Evolutionary conservation across 805 yeast genomes (phyloP), one percentile per base, ranked within the genome.

Genomic region (Kluyveromyces dobzhanskii): DNA sequence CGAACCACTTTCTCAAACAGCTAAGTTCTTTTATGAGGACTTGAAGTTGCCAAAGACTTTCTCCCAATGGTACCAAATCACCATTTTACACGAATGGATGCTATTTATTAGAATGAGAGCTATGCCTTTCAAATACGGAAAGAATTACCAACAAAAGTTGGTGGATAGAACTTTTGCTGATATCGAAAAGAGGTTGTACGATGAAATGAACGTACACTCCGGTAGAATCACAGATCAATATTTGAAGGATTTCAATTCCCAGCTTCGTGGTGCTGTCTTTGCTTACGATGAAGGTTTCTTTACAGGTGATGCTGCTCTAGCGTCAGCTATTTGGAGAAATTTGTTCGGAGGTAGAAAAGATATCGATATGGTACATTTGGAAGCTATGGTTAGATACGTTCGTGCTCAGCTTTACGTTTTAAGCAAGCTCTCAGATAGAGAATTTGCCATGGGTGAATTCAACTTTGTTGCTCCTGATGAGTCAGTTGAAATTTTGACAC

Each of bases 41-140:
- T 66, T 92, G 41, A 80, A 76, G 18, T 66, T 92, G 53, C 95
- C 95, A 26, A 71, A 74, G 56, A 81, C 97, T 1, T 88, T 90
- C 56, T 77, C 90, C n/a, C 94, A 87, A 61, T 90, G 96, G 95
- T 90, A 81, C 60, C 97, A 90, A 63, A 82, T 92, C 45, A 84
- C 95, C 5, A 69, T 81, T 1, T 69, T 92, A 48, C 98, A 92
- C 61, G 78, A 85, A 43, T 92, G 99, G 99, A 79, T 92, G 54
- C 69, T 92, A 33, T 81, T 82, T 48, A 95, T 85, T 13, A 79
- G 98, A 57, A 88, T 92, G 96, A 78, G 99, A 60, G 94, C 94
- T 8, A 72, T 92, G 82, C 97, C 97, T 0, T 81, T 80, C 58
- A 81, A 85, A 53, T 79, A 85, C 56, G 94, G 96, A 30, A 76